phyloP scores from a whole-genome alignment of 495 filamentous ascomycete genomes.

The Daldinia concentrica region DNA sequence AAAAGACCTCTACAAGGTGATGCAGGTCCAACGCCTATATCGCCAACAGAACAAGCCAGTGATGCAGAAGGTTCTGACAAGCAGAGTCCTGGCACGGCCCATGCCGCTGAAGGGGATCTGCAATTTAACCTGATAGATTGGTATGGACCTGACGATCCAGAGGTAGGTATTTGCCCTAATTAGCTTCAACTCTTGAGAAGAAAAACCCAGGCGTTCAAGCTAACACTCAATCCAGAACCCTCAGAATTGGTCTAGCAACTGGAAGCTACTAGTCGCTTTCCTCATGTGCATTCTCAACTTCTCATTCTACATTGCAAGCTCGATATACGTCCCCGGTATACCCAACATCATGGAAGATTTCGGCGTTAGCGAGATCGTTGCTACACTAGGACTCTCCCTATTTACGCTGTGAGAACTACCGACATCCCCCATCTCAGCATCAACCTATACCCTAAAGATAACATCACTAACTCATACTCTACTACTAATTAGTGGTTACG shows the following conservation, averaged over 20 bases:
- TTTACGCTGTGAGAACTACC: not conserved
- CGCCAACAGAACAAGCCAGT: not conserved
- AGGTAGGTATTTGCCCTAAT: not conserved
- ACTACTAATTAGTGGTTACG: slow-evolving; percentile 39
- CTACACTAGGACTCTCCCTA: not conserved
- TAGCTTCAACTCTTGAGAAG: not conserved
- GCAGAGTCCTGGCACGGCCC: not conserved
- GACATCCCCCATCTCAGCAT: not conserved
- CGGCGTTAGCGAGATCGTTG: slow-evolving; percentile 19
- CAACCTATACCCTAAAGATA: not conserved
- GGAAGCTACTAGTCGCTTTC: slow-evolving; percentile 27
- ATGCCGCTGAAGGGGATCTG: not conserved
- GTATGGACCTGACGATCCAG: not conserved
- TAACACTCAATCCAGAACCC: slow-evolving; percentile 8
- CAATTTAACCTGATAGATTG: not conserved
- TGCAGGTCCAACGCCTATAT: not conserved
- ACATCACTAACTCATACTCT: not conserved
- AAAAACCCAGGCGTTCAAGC: not conserved
- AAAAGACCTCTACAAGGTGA: not conserved
- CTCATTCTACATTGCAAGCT: slow-evolving; percentile 45
- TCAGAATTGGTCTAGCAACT: slow-evolving; percentile 37
- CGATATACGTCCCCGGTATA: slow-evolving; percentile 56
- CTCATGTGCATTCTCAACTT: slow-evolving; percentile 45
- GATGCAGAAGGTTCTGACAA: not conserved
- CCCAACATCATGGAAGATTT: slow-evolving; percentile 53